A percentile compares a stretch with the other conserved stretches of the same genome.
Evolutionary conservation across 176 grass and related monocot species (phyloP).

Genomic region (Oryza coarctata): DNA sequence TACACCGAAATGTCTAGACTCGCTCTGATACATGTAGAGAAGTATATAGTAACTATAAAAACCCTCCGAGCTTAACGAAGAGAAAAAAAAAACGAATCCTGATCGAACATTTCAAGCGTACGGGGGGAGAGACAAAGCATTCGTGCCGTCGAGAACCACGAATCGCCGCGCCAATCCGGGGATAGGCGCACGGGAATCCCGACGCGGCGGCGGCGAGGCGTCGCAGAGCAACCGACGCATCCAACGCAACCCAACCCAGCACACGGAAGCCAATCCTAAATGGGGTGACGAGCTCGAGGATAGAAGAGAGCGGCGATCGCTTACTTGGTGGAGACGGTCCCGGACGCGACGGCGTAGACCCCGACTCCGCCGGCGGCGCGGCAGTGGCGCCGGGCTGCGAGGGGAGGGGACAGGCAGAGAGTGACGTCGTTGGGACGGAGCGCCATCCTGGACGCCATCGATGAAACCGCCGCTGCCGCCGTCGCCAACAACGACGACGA

Average conservation of each 20-base stretch:
- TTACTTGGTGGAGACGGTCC: slow-evolving; percentile 51
- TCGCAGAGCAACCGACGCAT: not conserved
- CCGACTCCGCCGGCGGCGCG: not conserved
- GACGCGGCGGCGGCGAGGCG: not conserved
- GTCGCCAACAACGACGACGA: not conserved
- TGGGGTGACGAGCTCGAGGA: not conserved
- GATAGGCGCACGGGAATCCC: not conserved
- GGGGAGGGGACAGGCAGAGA: slow-evolving; percentile 25
- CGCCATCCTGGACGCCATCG: slow-evolving; percentile 51
- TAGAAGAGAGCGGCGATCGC: not conserved
- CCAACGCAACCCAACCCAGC: not conserved
- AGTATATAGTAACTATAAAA: no score
- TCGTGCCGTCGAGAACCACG: not conserved
- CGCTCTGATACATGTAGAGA: no score
- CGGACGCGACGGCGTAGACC: slow-evolving; percentile 47
- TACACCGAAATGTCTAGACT: no score
- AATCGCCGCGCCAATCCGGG: not conserved
- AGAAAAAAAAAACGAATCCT: not conserved
- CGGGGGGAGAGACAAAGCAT: no score
- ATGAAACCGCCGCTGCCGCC: not conserved
- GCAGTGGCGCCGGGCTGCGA: slow-evolving; percentile 1
- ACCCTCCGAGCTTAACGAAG: no score
- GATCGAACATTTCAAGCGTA: slow-evolving; percentile 26
- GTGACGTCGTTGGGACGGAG: slow-evolving; percentile 45
- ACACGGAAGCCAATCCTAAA: not conserved